Conservation (phyloP, 345 rosid species). For the Nasturtium officinale region DNA sequence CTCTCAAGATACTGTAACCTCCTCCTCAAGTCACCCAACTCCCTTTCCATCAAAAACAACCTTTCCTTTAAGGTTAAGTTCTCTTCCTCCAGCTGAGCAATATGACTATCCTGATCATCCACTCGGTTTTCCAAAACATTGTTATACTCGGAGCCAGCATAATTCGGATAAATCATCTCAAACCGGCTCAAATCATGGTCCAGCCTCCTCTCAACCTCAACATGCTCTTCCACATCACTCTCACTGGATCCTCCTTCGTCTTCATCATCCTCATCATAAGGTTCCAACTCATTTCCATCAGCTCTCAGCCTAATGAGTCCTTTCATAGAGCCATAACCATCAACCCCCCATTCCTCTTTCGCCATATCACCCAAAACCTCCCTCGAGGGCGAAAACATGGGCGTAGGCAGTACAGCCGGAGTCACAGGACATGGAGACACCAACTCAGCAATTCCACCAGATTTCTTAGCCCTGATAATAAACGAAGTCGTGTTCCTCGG, state of each 20-base stretch:
- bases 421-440: constrained; percentile 98
- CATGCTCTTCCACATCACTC: constrained; percentile 97
- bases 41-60: constrained; percentile 90
- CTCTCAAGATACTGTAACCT: constrained; percentile 86
- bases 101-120: constrained; percentile 94
- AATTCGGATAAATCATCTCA: constrained; percentile 90
- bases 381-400: constrained; percentile 76
- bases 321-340: constrained; percentile 99
- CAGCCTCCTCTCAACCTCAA: constrained; percentile 87
- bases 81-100: constrained; percentile 91
- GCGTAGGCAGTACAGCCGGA: constrained; percentile 83
- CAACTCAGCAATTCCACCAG: constrained; percentile 90
- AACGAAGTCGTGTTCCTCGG: constrained; percentile 91
- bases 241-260: constrained; percentile 91
- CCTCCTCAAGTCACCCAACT: constrained; percentile 80
- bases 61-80: constrained; percentile 89
- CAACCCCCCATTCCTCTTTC: constrained; percentile 97
- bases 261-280: constrained; percentile 81
- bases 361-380: constrained; percentile 97
- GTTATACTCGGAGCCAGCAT: constrained; percentile 58
- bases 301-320: constrained; percentile 85
- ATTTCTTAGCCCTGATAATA: constrained; percentile 81
- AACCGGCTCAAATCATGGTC: constrained; percentile 98
- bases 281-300: constrained; percentile 59
- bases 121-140: constrained; percentile 89